Evolutionary conservation across 2,329 filamentous ascomycete genomes (phyloP).

Genomic region (Monosporascus cannonballus): DNA sequence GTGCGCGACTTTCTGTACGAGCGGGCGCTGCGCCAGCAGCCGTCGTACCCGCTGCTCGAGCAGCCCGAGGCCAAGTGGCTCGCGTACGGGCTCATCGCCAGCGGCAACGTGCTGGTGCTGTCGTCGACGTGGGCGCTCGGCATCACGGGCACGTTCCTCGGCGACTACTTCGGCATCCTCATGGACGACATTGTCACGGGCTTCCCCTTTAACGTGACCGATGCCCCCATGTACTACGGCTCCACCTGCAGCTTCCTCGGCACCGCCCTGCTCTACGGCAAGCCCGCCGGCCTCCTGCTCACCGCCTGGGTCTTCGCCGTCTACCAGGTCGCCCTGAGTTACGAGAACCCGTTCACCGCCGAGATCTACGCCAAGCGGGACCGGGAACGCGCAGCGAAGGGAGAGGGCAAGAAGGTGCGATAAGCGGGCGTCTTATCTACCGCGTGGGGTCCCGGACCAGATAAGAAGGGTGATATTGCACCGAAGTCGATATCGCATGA

Average conservation of each 20-base stretch:
- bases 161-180: conserved; percentile 97
- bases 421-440: conserved; percentile 21
- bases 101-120: conserved; percentile 79
- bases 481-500: neutral
- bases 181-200: conserved; percentile 93
- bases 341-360: conserved; percentile 91
- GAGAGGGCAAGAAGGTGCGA: conserved; percentile 45
- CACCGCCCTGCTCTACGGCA: conserved; percentile 76
- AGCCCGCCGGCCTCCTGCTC: conserved; percentile 77
- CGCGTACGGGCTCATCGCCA: conserved; percentile 64
- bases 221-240: conserved; percentile 94
- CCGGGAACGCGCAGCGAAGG: conserved; percentile 41
- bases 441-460: neutral
- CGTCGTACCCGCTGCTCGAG: conserved; percentile 67
- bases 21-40: conserved; percentile 68
- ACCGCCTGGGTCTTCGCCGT: conserved; percentile 68
- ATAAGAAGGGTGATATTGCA: neutral
- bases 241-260: conserved; percentile 89
- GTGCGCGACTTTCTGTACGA: conserved; percentile 86
- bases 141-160: conserved; percentile 91
- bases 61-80: conserved; percentile 52
- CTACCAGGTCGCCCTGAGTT: conserved; percentile 75
- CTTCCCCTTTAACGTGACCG: conserved; percentile 91
- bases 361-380: conserved; percentile 89
- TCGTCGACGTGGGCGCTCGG: conserved; percentile 88